These are phyloP conservation scores for Acanthamoeba healyi DNA, from an alignment of 208 protist genomes.

Conservation along the genomic window DNA sequence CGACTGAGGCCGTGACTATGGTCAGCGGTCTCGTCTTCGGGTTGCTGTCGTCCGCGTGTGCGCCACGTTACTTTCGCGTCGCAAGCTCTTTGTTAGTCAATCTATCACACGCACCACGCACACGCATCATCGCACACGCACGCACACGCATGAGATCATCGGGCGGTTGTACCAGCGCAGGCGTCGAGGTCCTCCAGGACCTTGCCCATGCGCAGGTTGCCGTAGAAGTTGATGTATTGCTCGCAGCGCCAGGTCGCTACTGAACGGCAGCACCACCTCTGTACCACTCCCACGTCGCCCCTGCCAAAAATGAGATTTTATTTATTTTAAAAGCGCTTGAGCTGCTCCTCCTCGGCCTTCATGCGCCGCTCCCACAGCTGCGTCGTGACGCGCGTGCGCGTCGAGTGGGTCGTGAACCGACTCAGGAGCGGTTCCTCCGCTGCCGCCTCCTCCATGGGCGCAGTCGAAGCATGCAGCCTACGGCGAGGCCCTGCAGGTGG, in stretches of 20 bases:
- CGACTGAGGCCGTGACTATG: conserved; percentile 73
- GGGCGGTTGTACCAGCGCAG: conserved; percentile 13
- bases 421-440: neutral
- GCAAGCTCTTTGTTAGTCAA: neutral
- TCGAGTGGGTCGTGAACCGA: conserved; percentile 53
- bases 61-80: conserved; percentile 16
- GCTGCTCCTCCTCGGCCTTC: conserved; percentile 55
- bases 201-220: conserved; percentile 72
- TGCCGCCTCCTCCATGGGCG: neutral
- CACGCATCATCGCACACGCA: too few species aligned
- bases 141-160: neutral
- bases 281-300: too few species aligned
- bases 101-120: neutral
- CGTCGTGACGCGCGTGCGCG: conserved; percentile 37
- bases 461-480: neutral
- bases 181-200: conserved; percentile 75
- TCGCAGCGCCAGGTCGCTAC: conserved; percentile 58
- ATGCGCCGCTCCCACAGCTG: conserved; percentile 41
- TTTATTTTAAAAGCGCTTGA: neutral
- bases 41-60: conserved; percentile 70
- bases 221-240: conserved; percentile 76
- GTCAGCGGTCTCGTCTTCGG: conserved; percentile 52
- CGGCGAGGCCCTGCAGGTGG: too few species aligned
- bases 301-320: too few species aligned
- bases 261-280: conserved; percentile 67